Percentiles rank a stretch among this genome's conserved stretches.
Conservation (phyloP, 331 rosid species). For the Malus hybrid region DNA sequence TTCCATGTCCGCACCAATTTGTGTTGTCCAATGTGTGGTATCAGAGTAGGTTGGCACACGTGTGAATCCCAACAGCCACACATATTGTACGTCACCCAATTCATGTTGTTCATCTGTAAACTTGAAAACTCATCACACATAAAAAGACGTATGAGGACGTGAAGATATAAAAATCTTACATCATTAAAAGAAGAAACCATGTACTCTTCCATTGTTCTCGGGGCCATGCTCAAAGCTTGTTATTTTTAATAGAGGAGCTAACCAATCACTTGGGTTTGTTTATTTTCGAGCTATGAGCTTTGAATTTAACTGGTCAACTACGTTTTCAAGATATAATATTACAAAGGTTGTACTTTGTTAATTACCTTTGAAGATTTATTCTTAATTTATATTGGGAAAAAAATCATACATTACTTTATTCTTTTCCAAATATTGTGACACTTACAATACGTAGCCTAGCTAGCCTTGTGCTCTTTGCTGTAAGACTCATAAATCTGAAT, state of each 20-base stretch:
- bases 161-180: too few species aligned
- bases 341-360: not conserved
- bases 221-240: not conserved
- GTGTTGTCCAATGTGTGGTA: too few species aligned
- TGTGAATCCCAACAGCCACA: too few species aligned
- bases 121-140: too few species aligned
- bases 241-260: not conserved
- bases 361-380: not conserved
- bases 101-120: rapidly evolving
- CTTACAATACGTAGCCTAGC: not conserved
- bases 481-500: not conserved
- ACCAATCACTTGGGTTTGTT: not conserved
- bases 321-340: not conserved
- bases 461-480: not conserved
- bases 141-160: too few species aligned
- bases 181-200: too few species aligned
- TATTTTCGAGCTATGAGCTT: not conserved
- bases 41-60: too few species aligned
- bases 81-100: too few species aligned
- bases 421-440: not conserved
- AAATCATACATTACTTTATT: too few species aligned
- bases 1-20: too few species aligned
- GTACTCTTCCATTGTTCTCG: not conserved
- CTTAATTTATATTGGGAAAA: not conserved
- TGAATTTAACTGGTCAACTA: too few species aligned